Evolutionary conservation across 805 yeast genomes (phyloP).

Genomic region (Ogataea nitratoaversa): DNA sequence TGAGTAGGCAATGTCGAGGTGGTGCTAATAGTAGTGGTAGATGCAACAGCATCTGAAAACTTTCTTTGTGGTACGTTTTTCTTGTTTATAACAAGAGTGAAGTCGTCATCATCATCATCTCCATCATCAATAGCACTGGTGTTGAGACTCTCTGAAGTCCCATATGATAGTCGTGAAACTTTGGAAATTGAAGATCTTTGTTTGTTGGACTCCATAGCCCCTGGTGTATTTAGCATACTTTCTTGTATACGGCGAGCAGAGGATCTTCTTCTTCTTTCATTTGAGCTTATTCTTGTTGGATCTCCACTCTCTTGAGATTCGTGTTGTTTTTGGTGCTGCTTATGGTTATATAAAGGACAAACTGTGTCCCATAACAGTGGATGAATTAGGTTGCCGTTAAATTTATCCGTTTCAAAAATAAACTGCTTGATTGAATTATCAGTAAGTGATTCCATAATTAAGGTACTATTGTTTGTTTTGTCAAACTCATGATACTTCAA

Average conservation of each 20-base stretch:
- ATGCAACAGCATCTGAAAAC: background rate
- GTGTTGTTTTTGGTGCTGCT: background rate
- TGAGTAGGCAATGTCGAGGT: no score
- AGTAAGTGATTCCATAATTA: conserved; percentile 23
- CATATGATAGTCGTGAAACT: background rate
- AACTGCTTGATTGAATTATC: conserved; percentile 32
- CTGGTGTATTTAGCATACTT: conserved; percentile 17
- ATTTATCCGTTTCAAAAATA: conserved; percentile 30
- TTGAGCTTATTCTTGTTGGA: conserved; percentile 4
- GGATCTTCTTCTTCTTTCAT: conserved; percentile 21
- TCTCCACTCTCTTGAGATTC: conserved; percentile 2
- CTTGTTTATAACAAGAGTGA: conserved; percentile 31
- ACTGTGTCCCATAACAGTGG: conserved; percentile 26
- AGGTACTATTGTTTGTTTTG: conserved; percentile 3
- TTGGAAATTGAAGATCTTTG: conserved; percentile 4
- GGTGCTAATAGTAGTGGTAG: conserved; percentile 2
- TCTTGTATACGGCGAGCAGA: conserved; percentile 22
- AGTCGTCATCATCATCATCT: conserved; percentile 29
- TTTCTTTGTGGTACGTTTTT: conserved; percentile 26
- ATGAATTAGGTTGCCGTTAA: conserved; percentile 40
- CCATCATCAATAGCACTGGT: conserved; percentile 11
- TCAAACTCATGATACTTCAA: conserved; percentile 24
- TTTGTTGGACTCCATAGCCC: conserved; percentile 13
- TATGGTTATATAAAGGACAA: conserved; percentile 16
- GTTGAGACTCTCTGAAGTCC: no score